phyloP scores from a whole-genome alignment of 2,329 filamentous ascomycete genomes.

The Davidsoniella virescens region DNA sequence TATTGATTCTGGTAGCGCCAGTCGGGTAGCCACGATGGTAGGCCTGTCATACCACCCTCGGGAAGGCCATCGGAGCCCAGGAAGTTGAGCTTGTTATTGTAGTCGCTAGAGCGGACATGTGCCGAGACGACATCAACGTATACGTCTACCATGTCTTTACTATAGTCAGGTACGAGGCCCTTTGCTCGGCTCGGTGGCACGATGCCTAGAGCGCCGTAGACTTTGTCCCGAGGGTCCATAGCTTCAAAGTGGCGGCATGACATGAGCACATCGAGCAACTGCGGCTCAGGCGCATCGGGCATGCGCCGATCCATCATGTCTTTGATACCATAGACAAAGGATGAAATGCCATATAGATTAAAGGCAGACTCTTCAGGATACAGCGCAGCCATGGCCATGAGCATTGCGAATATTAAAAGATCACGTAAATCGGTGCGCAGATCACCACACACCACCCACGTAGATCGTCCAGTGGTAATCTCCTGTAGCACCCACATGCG shows the following conservation, averaged over 20 bases:
- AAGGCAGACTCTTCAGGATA: slow-evolving; percentile 13
- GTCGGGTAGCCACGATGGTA: slow-evolving; percentile 14
- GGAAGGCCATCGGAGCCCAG: slow-evolving; percentile 14
- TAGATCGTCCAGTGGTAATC: slow-evolving; percentile 9
- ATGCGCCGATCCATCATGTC: slow-evolving; percentile 10
- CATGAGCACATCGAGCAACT: slow-evolving; percentile 12
- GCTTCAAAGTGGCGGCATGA: slow-evolving; percentile 14
- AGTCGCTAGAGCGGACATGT: slow-evolving; percentile 12
- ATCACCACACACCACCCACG: slow-evolving; percentile 12
- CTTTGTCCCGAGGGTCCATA: slow-evolving; percentile 17
- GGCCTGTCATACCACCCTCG: slow-evolving; percentile 15
- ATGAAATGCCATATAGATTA: slow-evolving; percentile 8
- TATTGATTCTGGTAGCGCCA: slow-evolving; percentile 14
- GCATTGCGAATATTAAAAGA: slow-evolving; percentile 12
- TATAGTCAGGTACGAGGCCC: slow-evolving; percentile 16
- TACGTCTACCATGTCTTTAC: slow-evolving; percentile 16
- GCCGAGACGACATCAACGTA: slow-evolving; percentile 15
- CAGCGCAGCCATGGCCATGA: slow-evolving; percentile 13
- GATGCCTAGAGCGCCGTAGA: slow-evolving; percentile 17
- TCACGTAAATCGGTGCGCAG: slow-evolving; percentile 10
- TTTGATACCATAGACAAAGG: slow-evolving; percentile 13
- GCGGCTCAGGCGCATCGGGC: slow-evolving; percentile 1
- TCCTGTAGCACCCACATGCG: slow-evolving; percentile 13
- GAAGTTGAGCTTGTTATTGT: slow-evolving; percentile 13
- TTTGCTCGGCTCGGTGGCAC: slow-evolving; percentile 16